These are phyloP conservation scores for Rhodocollybia butyracea DNA, from an alignment of 768 basidiomycete genomes.

Conservation along the genomic window DNA sequence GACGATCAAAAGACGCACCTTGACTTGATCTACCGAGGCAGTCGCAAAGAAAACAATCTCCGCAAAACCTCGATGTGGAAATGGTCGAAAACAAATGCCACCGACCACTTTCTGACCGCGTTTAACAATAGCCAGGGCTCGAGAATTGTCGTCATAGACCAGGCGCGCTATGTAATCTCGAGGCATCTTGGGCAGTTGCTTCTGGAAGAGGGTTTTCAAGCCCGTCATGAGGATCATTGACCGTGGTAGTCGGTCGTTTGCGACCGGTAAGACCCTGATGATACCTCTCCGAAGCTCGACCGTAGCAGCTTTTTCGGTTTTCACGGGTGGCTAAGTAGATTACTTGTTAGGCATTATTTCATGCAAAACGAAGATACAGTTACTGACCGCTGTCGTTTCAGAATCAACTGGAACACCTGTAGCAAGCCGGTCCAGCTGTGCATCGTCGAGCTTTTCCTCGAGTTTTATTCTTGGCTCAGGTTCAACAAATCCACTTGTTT, in stretches of 20 bases:
- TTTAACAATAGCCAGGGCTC: constrained; percentile 91
- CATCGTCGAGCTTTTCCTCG: constrained; percentile 79
- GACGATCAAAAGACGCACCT: constrained; percentile 45
- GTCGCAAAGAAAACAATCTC: constrained; percentile 99
- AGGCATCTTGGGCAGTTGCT: constrained; percentile 98
- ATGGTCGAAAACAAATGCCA: constrained; percentile 95
- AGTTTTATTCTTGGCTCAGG: constrained; percentile 57
- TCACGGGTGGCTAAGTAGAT: constrained; percentile 42
- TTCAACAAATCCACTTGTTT: constrained; percentile 47
- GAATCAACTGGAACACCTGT: constrained; percentile 81
- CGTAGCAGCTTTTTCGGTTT: constrained; percentile 74
- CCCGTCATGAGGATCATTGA: constrained; percentile 87
- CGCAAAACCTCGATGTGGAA: constrained; percentile 91
- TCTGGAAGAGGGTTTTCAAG: constrained; percentile 96
- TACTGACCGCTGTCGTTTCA: constrained; percentile 43
- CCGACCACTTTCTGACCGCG: constrained; percentile 94
- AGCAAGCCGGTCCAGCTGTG: constrained; percentile 70
- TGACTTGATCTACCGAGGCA: constrained; percentile 94
- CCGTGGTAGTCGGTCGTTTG: constrained; percentile 74
- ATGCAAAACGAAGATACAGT: not conserved
- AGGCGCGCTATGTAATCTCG: constrained; percentile 96
- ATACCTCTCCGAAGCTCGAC: constrained; percentile 79
- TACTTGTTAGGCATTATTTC: constrained; percentile 7
- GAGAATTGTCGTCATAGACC: constrained; percentile 92
- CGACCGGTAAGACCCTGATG: constrained; percentile 80